Evolutionary conservation across 1,284 basidiomycete genomes (phyloP).

Genomic region (Phlebopus sp.): DNA sequence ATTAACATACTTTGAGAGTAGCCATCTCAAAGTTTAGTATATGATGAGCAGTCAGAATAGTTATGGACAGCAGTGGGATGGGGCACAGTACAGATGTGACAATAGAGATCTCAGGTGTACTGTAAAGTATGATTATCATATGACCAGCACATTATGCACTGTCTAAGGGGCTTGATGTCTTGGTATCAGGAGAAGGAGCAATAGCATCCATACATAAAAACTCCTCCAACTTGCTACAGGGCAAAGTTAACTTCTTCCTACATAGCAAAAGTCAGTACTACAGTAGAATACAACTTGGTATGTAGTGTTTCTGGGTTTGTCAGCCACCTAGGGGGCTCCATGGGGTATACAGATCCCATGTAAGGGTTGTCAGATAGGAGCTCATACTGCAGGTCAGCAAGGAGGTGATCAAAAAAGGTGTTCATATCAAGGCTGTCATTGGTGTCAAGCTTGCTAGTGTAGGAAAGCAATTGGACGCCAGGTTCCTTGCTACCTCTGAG

Average conservation of each 20-base stretch:
- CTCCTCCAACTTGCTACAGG: constrained; percentile 5
- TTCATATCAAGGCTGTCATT: neutral
- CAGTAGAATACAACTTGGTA: neutral
- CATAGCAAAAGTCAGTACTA: constrained; percentile 24
- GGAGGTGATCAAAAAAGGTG: neutral
- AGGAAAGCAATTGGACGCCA: neutral
- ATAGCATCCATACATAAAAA: constrained; percentile 6
- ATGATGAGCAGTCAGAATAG: constrained; percentile 9
- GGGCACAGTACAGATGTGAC: constrained; percentile 6
- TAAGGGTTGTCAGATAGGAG: neutral
- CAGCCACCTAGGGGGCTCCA: neutral
- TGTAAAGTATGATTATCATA: constrained; percentile 8
- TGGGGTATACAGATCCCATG: neutral
- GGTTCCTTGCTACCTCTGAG: too few relatives aligned
- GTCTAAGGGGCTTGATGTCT: constrained; percentile 17
- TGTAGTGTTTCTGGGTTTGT: neutral
- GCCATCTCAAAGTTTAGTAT: neutral
- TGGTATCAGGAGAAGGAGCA: constrained; percentile 22
- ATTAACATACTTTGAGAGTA: neutral
- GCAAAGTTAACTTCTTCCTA: constrained; percentile 17
- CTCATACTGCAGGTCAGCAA: neutral
- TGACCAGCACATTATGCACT: constrained; percentile 19
- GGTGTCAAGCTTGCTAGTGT: neutral
- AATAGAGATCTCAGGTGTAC: constrained; percentile 3
- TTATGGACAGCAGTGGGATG: constrained; percentile 8